A percentile compares a stretch with the other conserved stretches of the same genome.
phyloP scores from a whole-genome alignment of 192 early-diverging fungal genomes.

The Phlyctochytrium planicorne region DNA sequence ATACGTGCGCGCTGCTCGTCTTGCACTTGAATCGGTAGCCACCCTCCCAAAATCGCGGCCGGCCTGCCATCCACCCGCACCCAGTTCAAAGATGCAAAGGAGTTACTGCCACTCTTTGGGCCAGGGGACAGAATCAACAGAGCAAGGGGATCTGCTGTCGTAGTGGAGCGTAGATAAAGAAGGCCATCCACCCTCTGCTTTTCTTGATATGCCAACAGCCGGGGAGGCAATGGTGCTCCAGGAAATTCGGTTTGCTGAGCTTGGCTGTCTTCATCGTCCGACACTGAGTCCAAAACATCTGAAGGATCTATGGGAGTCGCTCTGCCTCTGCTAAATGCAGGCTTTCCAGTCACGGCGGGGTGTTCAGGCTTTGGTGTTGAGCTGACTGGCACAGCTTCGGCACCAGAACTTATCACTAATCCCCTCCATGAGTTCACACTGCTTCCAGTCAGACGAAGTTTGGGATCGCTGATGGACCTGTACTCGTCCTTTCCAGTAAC shows the following conservation, averaged over 20 bases:
- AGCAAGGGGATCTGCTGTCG: slow-evolving; percentile 31
- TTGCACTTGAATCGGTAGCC: slow-evolving; percentile 29
- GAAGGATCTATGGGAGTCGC: slow-evolving; percentile 9
- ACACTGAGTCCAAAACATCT: slow-evolving; percentile 11
- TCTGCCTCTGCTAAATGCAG: slow-evolving; percentile 2
- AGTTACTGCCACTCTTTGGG: background rate
- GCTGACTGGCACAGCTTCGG: background rate
- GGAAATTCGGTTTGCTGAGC: background rate
- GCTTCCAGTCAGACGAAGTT: slow-evolving; percentile 34
- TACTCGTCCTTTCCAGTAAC: slow-evolving; percentile 42
- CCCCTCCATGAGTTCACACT: slow-evolving; percentile 41
- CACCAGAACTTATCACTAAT: slow-evolving; percentile 3
- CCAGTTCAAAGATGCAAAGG: slow-evolving; percentile 6
- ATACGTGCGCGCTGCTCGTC: slow-evolving; percentile 25
- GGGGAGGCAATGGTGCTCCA: slow-evolving; percentile 31
- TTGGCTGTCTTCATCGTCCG: slow-evolving; percentile 10
- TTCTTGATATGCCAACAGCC: slow-evolving; percentile 47
- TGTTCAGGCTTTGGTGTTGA: background rate
- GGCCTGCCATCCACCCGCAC: slow-evolving; percentile 11
- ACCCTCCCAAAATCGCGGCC: slow-evolving; percentile 26
- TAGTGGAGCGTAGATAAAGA: slow-evolving; percentile 42
- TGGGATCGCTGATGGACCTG: slow-evolving; percentile 18
- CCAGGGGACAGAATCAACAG: slow-evolving; percentile 31
- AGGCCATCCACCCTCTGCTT: slow-evolving; percentile 45
- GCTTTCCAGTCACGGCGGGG: background rate